Evolutionary conservation across 306 rosid species (phyloP).

Genomic region (Hippophae rhamnoides): DNA sequence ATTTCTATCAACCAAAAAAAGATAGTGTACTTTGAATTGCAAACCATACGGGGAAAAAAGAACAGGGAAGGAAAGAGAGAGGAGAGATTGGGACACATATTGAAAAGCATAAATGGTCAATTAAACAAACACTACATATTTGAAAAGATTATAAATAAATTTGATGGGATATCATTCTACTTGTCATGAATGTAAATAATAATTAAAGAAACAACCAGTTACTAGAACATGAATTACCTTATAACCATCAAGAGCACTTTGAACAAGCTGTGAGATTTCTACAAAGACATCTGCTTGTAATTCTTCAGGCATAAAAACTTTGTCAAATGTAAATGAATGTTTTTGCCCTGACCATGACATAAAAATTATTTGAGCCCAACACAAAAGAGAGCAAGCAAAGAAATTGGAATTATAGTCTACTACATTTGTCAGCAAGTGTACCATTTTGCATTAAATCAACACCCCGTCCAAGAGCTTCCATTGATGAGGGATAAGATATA

Average conservation of each 20-base stretch:
- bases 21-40: no score
- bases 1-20: background rate
- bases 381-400: slow-evolving; percentile 6
- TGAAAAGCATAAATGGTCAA: no score
- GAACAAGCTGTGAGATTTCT: slow-evolving; percentile 95
- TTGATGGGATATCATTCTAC: background rate
- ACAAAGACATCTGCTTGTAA: slow-evolving; percentile 76
- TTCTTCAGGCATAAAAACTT: slow-evolving; percentile 76
- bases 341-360: slow-evolving; percentile 56
- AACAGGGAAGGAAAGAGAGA: no score
- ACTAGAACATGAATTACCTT: slow-evolving; percentile 49
- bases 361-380: slow-evolving; percentile 18
- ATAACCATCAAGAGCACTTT: slow-evolving; percentile 98
- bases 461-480: slow-evolving; percentile 82
- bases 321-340: slow-evolving; percentile 83
- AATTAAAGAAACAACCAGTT: background rate
- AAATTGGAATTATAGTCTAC: background rate
- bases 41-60: no score
- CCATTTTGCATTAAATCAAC: slow-evolving; percentile 70
- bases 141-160: background rate
- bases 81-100: no score
- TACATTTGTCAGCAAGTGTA: slow-evolving; percentile 18
- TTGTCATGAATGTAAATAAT: slow-evolving; percentile 1
- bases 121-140: background rate
- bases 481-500: slow-evolving; percentile 72